A percentile compares a stretch with the other conserved stretches of the same genome.
Conservation (phyloP, 768 basidiomycete species). For the Cystofilobasidium macerans region DNA sequence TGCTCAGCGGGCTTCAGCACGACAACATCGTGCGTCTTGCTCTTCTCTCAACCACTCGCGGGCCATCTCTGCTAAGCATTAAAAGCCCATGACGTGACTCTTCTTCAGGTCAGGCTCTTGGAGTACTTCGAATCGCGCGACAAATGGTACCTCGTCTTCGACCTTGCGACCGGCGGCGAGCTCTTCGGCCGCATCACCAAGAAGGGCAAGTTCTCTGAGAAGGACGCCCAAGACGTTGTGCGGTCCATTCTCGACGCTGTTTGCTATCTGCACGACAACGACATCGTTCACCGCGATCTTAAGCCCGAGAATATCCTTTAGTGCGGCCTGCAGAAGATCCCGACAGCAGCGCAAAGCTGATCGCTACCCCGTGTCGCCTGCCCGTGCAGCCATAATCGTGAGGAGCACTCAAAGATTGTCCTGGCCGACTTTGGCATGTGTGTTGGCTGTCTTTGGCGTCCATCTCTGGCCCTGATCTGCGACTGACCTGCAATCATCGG, state of each 20-base stretch:
- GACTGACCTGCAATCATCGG: not conserved
- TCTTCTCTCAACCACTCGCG: too few species aligned
- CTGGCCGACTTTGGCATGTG: slow-evolving; percentile 97
- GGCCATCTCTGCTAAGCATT: not conserved
- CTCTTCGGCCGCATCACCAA: slow-evolving; percentile 78
- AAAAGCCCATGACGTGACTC: too few species aligned
- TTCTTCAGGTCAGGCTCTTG: slow-evolving; percentile 72
- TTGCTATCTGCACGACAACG: slow-evolving; percentile 76
- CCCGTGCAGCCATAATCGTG: not conserved
- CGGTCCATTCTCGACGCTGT: slow-evolving; percentile 76
- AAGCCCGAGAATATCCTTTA: slow-evolving; percentile 97
- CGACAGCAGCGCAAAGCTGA: too few species aligned
- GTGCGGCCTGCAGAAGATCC: not conserved
- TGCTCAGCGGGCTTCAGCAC: slow-evolving; percentile 70
- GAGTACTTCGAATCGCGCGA: slow-evolving; percentile 43
- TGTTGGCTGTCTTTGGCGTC: slow-evolving; percentile 29
- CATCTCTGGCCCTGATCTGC: not conserved
- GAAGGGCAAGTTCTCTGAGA: slow-evolving; percentile 85
- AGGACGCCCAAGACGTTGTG: slow-evolving; percentile 69
- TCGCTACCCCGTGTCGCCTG: not conserved
- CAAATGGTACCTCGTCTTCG: slow-evolving; percentile 81
- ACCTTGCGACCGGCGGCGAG: slow-evolving; percentile 87
- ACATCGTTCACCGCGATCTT: slow-evolving; percentile 91
- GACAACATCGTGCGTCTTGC: slow-evolving; percentile 63
- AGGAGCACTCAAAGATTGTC: slow-evolving; percentile 69